Evolutionary conservation across 148 eudicot species (phyloP).

Genomic region (Rhododendron griersonianum): DNA sequence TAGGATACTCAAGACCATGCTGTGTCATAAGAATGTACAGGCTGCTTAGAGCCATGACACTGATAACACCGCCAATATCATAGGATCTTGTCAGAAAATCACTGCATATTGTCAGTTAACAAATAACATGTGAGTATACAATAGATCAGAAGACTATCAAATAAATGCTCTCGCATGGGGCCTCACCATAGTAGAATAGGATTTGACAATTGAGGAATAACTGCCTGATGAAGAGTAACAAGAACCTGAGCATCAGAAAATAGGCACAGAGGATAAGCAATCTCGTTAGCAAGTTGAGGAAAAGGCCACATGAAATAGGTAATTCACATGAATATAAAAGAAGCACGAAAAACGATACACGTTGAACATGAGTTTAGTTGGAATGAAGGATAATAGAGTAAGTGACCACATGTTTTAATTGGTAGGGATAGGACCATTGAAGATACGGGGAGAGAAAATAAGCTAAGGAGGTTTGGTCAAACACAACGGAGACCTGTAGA

Average conservation of each 20-base stretch:
- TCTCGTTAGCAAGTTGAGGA: not conserved
- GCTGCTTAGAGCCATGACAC: constrained; percentile 94
- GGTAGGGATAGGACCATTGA: not conserved
- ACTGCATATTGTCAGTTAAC: constrained; percentile 47
- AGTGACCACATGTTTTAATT: not conserved
- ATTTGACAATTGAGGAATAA: constrained; percentile 75
- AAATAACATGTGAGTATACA: not conserved
- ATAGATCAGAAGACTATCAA: not conserved
- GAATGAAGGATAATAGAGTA: not conserved
- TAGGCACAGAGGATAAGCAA: not conserved
- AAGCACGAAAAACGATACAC: not conserved
- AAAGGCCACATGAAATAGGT: not conserved
- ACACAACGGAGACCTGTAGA: not conserved
- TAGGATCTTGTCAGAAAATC: constrained; percentile 95
- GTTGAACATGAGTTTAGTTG: not conserved
- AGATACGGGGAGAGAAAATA: not conserved
- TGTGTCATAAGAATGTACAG: constrained; percentile 85
- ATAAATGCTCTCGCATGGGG: not conserved
- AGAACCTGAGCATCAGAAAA: constrained; percentile 57
- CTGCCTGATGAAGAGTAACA: constrained; percentile 63
- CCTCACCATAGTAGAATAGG: constrained; percentile 79
- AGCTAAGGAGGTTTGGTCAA: not conserved
- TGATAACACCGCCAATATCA: constrained; percentile 92
- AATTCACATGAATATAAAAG: not conserved
- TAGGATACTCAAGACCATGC: constrained; percentile 77